Evolutionary conservation across 768 basidiomycete species (phyloP).

Genomic region (Grammothele lineata): DNA sequence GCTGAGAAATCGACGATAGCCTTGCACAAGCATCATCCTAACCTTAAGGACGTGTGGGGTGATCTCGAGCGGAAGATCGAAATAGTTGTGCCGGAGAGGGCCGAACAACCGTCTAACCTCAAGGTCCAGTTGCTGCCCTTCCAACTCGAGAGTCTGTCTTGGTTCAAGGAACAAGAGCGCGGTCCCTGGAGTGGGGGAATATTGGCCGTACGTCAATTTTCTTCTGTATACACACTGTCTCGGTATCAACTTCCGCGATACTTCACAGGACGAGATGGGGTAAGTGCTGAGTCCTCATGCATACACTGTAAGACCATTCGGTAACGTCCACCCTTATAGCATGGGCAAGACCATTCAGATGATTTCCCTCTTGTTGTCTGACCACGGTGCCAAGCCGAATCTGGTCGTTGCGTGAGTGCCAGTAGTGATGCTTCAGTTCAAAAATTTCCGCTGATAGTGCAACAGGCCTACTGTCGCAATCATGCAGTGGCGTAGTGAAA

Average conservation of each 20-base stretch:
- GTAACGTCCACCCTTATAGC: slow-evolving; percentile 29
- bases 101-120: slow-evolving; percentile 76
- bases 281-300: slow-evolving; percentile 30
- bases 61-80: slow-evolving; percentile 65
- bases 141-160: slow-evolving; percentile 90
- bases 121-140: slow-evolving; percentile 89
- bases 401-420: slow-evolving; percentile 89
- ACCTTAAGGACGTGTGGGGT: slow-evolving; percentile 83
- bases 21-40: slow-evolving; percentile 68
- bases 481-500: slow-evolving; percentile 92
- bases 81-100: slow-evolving; percentile 60
- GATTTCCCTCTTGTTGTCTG: slow-evolving; percentile 82
- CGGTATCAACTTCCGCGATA: neutral
- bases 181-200: slow-evolving; percentile 88
- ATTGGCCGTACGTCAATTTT: slow-evolving; percentile 61
- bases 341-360: slow-evolving; percentile 98
- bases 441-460: neutral
- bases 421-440: too few relatives aligned
- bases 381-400: slow-evolving; percentile 67
- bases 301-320: slow-evolving; percentile 5
- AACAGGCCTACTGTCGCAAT: slow-evolving; percentile 48
- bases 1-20: slow-evolving; percentile 67
- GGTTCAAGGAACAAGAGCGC: slow-evolving; percentile 94
- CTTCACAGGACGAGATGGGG: slow-evolving; percentile 85
- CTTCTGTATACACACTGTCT: too few relatives aligned